These are phyloP conservation scores for Tuber aestivum DNA, from an alignment of 495 filamentous ascomycete species.

Conservation along the genomic window DNA sequence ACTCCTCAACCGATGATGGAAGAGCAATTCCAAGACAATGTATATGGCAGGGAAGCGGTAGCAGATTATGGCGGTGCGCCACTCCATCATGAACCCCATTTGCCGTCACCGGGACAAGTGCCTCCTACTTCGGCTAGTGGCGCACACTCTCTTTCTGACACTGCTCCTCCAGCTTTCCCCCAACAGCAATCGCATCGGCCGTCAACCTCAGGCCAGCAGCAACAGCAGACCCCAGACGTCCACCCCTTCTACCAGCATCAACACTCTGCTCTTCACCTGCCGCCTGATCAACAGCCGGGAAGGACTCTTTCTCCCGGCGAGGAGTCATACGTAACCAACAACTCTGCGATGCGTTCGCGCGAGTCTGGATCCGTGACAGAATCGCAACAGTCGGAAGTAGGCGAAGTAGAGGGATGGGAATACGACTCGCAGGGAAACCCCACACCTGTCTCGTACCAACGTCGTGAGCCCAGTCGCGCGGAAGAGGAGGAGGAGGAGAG, in stretches of 20 bases:
- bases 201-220: constrained; percentile 35
- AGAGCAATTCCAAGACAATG: constrained; percentile 27
- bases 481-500: constrained; percentile 34
- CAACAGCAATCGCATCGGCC: constrained; percentile 39
- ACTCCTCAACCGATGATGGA: constrained; percentile 32
- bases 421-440: constrained; percentile 50
- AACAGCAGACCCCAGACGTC: constrained; percentile 12
- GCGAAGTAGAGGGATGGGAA: constrained; percentile 53
- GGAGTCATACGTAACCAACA: constrained; percentile 34
- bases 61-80: constrained; percentile 31
- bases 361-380: constrained; percentile 40
- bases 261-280: constrained; percentile 35
- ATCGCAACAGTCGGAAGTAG: constrained; percentile 50
- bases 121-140: constrained; percentile 36
- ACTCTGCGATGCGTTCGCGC: constrained; percentile 34
- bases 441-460: constrained; percentile 44
- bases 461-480: constrained; percentile 30
- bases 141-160: constrained; percentile 22
- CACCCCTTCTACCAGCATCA: constrained; percentile 42
- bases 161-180: constrained; percentile 40
- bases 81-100: constrained; percentile 29
- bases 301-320: constrained; percentile 29
- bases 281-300: constrained; percentile 26
- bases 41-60: constrained; percentile 33
- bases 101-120: constrained; percentile 29